Base-by-base conservation (phyloP, 352 stramenopile species). In the Pythium graminicola region DNA sequence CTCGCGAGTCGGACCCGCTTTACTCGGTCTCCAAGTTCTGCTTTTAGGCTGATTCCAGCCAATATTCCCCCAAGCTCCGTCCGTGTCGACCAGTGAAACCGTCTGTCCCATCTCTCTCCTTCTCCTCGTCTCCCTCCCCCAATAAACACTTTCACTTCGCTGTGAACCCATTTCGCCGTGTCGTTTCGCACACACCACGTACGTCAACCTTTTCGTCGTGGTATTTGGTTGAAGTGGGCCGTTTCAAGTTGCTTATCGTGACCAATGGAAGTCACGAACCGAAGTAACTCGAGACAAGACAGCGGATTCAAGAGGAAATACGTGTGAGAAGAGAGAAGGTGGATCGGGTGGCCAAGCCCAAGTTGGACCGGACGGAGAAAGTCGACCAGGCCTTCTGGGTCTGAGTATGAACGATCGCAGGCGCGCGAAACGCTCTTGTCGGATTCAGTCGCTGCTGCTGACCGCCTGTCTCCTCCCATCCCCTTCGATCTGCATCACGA, bases 1-100 rank as follows among this genome's bases (percentile, higher is more conserved):
- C 56, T 2, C 56, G 56, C 23, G 56, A 57, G 41, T 46, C 48
- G 6, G 56, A 63, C n/a, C 40, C 56, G 24, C 41, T 63, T 19
- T 63, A 57, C 56, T 53, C 48, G 23, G 47, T 63, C 9, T 54
- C 56, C 20, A 40, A 47, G n/a, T 58, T 64, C 28, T 55, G 33
- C 50, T 64, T 64, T 29, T 64, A 64, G 56, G 40, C 28, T 29
- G 11, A 23, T 11, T 13, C 5, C 20, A 3, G 11, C 38, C 38
- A 33, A 38, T 50, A 16, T 26, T 38, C 7, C 7, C 11, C 19
- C 32, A 10, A 36, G 23, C 22, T 17, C 0, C n/a, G 49, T 54
- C 17, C 36, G 8, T 48, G 35, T 40, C 26, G 49, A 55, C 28
- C 26, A 5, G 36, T 22, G 33, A 54, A 54, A 35, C 47, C 24